These are phyloP conservation scores for Fusarium odoratissimum DNA, from an alignment of 2,329 filamentous ascomycete genomes.

Conservation along the genomic window DNA sequence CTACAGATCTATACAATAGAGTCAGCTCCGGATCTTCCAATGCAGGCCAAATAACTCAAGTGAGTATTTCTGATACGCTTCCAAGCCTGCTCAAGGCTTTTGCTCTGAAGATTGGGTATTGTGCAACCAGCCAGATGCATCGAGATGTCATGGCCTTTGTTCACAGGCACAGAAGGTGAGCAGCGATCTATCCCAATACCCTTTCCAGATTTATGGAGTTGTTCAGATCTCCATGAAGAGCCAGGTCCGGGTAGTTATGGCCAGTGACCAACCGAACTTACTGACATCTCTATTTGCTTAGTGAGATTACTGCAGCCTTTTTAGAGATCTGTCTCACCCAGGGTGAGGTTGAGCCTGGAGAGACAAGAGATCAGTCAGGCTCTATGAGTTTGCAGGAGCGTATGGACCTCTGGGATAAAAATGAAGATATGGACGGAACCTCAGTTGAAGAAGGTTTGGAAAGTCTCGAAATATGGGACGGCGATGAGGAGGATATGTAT, in stretches of 20 bases:
- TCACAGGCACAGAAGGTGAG: neutral
- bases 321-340: neutral
- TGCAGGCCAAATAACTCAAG: too few relatives aligned
- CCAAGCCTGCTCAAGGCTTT: neutral
- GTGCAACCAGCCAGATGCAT: neutral
- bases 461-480: rapidly evolving
- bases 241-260: too few relatives aligned
- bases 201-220: too few relatives aligned
- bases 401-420: neutral
- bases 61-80: neutral
- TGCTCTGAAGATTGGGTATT: neutral
- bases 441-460: neutral
- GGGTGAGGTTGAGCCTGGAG: neutral
- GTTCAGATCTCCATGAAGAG: too few relatives aligned
- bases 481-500: neutral
- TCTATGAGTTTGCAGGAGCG: neutral
- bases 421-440: rapidly evolving
- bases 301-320: neutral
- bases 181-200: too few relatives aligned
- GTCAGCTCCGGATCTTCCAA: neutral
- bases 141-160: neutral
- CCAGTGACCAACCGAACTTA: neutral
- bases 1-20: neutral
- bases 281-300: neutral
- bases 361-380: too few relatives aligned